Base-by-base conservation (phyloP, 768 basidiomycete species). In the Leccinum sublutescens region DNA sequence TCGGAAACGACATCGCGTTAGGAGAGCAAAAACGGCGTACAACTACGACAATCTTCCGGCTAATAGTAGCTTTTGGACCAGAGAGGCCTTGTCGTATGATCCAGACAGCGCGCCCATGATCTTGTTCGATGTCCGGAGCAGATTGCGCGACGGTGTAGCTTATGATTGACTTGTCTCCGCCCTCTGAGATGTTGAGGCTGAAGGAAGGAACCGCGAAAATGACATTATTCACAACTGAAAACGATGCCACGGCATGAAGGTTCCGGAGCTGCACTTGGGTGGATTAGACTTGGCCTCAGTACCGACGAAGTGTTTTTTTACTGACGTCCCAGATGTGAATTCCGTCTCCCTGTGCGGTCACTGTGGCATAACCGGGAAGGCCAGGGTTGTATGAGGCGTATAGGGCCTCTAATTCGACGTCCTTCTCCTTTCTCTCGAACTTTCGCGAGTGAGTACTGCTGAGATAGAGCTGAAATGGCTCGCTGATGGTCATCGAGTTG, bases 321-420 rank as follows among this genome's bases (percentile, higher is more conserved):
- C 81, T 65, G 67, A 91, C 90, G 70, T 92, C 87, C 58, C 89
- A 71, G 49, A 93, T 69, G 73, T 92, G 89, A 40, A 92, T 76
- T 31, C 91, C 91, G 57, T 93, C 89, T 62, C 80, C 82, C 60
- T 91, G 88, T 12, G 80, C 86, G 14, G 88, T 81, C 56, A 89
- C 78, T 1, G 88, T 88, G 45, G 82, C 85, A 77, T 80, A 81
- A 27, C 84, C 82, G 40, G 87, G 84, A 47, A 72, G 70, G 36
- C 56, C 55, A 21, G 53, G 36, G 48, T 64, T 64, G 54, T 67
- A 38, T 12, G 63, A 54, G n/a, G 61, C 52, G 51, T 58, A 74
- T 47, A 70, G 9, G 0, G 68, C 61, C n/a, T 66, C 56, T 25
- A 25, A 7, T 1, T 29, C 2, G 10, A 21, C 10, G 17, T n/a